Conservation (phyloP, 2,329 filamentous ascomycete species). For the Neofusicoccum parvum region DNA sequence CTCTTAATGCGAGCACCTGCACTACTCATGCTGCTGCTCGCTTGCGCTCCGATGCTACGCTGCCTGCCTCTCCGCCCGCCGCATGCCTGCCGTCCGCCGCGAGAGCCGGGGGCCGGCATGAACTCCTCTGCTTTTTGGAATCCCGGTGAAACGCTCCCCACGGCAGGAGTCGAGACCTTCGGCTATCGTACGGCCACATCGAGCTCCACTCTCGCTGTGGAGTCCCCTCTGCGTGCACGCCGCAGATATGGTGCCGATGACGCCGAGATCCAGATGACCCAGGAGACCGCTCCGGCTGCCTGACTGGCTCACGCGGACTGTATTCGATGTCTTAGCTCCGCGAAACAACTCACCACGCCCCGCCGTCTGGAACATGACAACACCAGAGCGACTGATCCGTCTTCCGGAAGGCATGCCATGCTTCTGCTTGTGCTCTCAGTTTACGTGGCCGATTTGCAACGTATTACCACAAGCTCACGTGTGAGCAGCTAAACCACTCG, state of each 20-base stretch:
- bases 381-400: too few species aligned
- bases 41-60: slow-evolving; percentile 1
- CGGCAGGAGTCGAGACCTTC: neutral
- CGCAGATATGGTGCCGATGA: neutral
- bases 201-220: neutral
- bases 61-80: neutral
- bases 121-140: neutral
- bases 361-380: neutral
- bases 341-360: too few species aligned
- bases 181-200: neutral
- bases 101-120: neutral
- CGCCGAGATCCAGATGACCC: neutral
- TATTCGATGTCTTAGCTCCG: neutral
- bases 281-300: neutral
- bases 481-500: too few species aligned
- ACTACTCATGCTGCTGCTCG: slow-evolving; percentile 1
- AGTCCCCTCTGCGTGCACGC: neutral
- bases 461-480: too few species aligned
- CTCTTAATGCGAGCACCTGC: neutral
- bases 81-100: neutral
- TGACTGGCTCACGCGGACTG: neutral
- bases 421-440: too few species aligned
- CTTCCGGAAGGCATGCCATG: too few species aligned
- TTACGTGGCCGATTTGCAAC: too few species aligned
- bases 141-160: neutral